A percentile compares a stretch with the other conserved stretches of the same genome.
These are phyloP conservation scores for Kodamaea sp. DNA, from an alignment of 1,139 yeast species.

Conservation along the genomic window DNA sequence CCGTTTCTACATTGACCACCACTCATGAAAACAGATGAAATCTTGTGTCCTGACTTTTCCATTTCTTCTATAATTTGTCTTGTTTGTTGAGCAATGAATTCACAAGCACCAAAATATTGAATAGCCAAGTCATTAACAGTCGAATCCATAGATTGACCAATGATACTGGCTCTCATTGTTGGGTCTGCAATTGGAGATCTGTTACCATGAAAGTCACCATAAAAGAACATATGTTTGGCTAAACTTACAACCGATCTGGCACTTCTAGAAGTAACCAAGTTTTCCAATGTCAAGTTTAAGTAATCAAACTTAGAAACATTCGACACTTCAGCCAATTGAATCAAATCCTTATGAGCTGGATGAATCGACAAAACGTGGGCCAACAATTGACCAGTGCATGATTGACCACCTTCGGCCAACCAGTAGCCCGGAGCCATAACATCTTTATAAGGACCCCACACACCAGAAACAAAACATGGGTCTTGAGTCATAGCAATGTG, in stretches of 20 bases:
- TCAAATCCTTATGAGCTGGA: conserved; percentile 76
- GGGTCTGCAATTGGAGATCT: conserved; percentile 97
- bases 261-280: conserved; percentile 50
- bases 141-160: conserved; percentile 89
- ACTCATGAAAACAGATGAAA: conserved; percentile 77
- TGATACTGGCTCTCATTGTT: conserved; percentile 85
- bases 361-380: conserved; percentile 89
- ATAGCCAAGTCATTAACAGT: conserved; percentile 81
- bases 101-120: conserved; percentile 89
- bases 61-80: conserved; percentile 88
- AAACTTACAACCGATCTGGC: conserved; percentile 73
- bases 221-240: conserved; percentile 82
- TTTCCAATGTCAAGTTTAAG: conserved; percentile 70
- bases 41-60: conserved; percentile 73
- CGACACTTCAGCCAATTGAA: conserved; percentile 58
- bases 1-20: conserved; percentile 97
- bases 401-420: conserved; percentile 99
- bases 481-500: conserved; percentile 85
- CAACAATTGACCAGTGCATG: conserved; percentile 90
- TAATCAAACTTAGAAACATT: conserved; percentile 77
- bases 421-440: conserved; percentile 85
- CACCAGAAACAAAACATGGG: conserved; percentile 90
- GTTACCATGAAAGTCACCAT: conserved; percentile 96
- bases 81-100: conserved; percentile 95
- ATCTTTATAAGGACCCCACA: conserved; percentile 98